A percentile compares a stretch with the other conserved stretches of the same genome.
phyloP scores from a whole-genome alignment of 768 basidiomycete genomes.

The Termitomyces sp. region DNA sequence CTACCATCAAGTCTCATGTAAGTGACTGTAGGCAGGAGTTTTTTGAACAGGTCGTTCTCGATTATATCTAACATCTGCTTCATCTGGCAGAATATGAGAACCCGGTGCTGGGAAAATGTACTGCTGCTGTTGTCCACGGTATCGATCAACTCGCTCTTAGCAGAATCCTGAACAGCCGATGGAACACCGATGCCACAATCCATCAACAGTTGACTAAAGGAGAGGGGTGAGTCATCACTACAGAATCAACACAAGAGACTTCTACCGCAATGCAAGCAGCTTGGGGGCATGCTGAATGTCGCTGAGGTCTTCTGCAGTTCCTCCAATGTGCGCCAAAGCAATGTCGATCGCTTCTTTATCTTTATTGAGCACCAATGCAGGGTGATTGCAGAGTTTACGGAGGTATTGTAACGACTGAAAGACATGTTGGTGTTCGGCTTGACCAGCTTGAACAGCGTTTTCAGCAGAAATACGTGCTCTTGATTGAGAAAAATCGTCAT shows the following conservation, averaged over 20 bases:
- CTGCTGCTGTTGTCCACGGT: constrained; percentile 50
- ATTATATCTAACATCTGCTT: constrained; percentile 99
- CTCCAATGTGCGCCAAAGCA: constrained; percentile 55
- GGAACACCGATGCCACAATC: constrained; percentile 90
- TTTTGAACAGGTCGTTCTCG: constrained; percentile 88
- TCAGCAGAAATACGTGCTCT: constrained; percentile 63
- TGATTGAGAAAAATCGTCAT: constrained; percentile 90
- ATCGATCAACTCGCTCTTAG: constrained; percentile 68
- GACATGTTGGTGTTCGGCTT: constrained; percentile 70
- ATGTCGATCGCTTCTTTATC: constrained; percentile 53
- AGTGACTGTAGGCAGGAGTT: constrained; percentile 91
- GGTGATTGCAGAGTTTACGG: constrained; percentile 97
- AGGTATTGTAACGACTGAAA: constrained; percentile 98
- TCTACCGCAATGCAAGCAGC: constrained; percentile 81
- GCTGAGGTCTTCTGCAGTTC: constrained; percentile 44
- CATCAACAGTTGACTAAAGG: constrained; percentile 77
- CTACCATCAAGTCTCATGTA: constrained; percentile 98
- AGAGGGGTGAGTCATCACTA: background rate
- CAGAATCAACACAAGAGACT: background rate
- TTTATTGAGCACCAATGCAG: constrained; percentile 83
- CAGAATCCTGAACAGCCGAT: constrained; percentile 43
- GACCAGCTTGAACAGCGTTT: constrained; percentile 52
- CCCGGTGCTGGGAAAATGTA: constrained; percentile 91
- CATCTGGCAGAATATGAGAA: constrained; percentile 98
- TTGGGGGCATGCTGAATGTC: constrained; percentile 95